Conservation (phyloP, 192 early-diverging fungal species). For the Rhizoclosmatium globosum region DNA sequence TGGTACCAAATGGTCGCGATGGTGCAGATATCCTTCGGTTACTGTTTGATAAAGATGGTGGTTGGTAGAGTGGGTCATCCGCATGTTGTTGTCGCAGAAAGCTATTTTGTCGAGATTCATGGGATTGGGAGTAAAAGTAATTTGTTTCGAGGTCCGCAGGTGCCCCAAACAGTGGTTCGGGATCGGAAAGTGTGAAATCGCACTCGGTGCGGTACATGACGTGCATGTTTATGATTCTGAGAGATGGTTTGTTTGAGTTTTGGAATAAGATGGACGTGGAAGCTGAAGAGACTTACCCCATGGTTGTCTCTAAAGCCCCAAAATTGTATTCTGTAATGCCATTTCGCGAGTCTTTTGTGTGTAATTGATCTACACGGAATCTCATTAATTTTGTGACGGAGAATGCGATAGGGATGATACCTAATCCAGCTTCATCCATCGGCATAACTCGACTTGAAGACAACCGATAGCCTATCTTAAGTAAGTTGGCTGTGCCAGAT, state of each 20-base stretch:
- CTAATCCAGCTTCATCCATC: slow-evolving; percentile 75
- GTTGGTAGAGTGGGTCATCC: too few relatives aligned
- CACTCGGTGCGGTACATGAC: slow-evolving; percentile 76
- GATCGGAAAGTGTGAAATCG: slow-evolving; percentile 77
- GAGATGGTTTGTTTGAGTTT: neutral
- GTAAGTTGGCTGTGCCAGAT: slow-evolving; percentile 7
- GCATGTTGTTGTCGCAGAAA: too few relatives aligned
- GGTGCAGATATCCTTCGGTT: too few relatives aligned
- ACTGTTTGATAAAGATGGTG: too few relatives aligned
- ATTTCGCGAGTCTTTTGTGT: slow-evolving; percentile 61
- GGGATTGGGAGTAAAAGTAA: too few relatives aligned
- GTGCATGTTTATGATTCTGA: slow-evolving; percentile 71
- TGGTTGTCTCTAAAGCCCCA: slow-evolving; percentile 71
- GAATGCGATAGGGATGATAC: slow-evolving; percentile 43
- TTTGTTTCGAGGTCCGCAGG: too few relatives aligned
- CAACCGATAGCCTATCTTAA: slow-evolving; percentile 75
- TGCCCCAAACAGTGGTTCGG: slow-evolving; percentile 28
- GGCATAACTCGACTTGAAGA: slow-evolving; percentile 58
- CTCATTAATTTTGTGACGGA: neutral
- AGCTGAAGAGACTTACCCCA: slow-evolving; percentile 61
- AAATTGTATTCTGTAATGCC: slow-evolving; percentile 66
- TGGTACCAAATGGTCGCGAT: too few relatives aligned
- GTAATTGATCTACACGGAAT: slow-evolving; percentile 61
- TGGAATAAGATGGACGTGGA: neutral
- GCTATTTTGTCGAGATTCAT: too few relatives aligned